Base-by-base conservation (phyloP, 2,329 filamentous ascomycete species). In the Ophiostoma piceae region DNA sequence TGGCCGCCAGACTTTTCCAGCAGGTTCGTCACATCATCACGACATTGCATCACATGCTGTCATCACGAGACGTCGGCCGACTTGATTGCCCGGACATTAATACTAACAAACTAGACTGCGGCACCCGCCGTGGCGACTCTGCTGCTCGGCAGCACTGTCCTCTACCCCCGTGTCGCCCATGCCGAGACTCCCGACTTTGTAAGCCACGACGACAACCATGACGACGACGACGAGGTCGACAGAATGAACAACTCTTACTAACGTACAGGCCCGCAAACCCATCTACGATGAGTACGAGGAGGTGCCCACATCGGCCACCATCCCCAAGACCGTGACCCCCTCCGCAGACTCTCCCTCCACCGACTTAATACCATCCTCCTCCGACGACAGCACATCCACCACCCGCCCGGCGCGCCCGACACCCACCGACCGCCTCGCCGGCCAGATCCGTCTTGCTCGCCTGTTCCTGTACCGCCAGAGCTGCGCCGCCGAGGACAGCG, bases 401-500 rank as follows among this genome's bases (percentile, higher is more conserved):
- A 76, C 78, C 70, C 74, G 77, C 67, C 78, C 78, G 35, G 19
- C 65, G 71, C 80, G 82, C 73, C 92, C 92, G 16, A 92, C 93
- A 29, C 93, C 93, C 16, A 98, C 95, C 74, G 94, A 97, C 80
- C 90, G 93, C 67, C 87, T 99, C 51, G 92, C 95, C 71, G 85
- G 84, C 43, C 89, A 97, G 78, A 90, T 99, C 77, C 88, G 92
- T 76, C 86, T 85, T 75, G 91, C 86, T 71, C 92, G 95, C 72
- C 84, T 97, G 72, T 90, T 90, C 78, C 83, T 97, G 64, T 91
- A 98, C 83, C 80, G 84, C 68, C 88, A 94, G 77, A 90, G 91
- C 71, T 87, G 89, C 70, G 80, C 84, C 69, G 87, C 90, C 76
- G 94, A 98, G 83, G 89, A 92, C 79, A 86, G 88, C 76, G 86